Base-by-base conservation (phyloP, 2,329 filamentous ascomycete genomes). In the Fusarium sp. region DNA sequence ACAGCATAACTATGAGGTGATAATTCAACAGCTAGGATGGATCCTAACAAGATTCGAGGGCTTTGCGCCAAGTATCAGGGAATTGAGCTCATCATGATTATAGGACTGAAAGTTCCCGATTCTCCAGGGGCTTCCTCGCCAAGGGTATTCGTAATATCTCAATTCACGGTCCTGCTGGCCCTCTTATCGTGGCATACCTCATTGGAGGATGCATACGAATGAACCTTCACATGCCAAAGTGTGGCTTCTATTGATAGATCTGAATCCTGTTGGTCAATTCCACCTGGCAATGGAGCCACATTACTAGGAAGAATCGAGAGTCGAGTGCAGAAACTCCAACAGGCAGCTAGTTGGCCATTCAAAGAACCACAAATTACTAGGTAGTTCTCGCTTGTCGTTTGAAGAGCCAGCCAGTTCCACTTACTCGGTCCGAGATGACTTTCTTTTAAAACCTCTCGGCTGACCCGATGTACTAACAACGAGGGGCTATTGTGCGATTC, bases 211-310 rank as follows among this genome's bases (percentile, higher is more conserved):
- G 42, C 50, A 38, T 32, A 48, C 33, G 20, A 59, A 38, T 30
- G 44, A 56, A 38, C 48, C 62, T 73, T 75, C 73, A 75, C 73
- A 75, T 75, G 73, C 56, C 62, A 61, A 33, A 60, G 50, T n/a
- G 48, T 40, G 44, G 45, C 40, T 60, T 64, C 63, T 52, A 60
- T 52, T 60, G 50, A 55, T 57, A 53, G 42, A 53, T 37, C 27
- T 23, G 44, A 37, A 52, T 62, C 41, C 26, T 45, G 38, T 44
- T 64, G 44, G 48, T 44, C 41, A 50, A 62, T 65, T 48, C 48
- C 27, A 44, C 30, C 30, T 30, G 30, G 53, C 40, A 23, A 48
- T 42, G 42, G 60, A 49, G 48, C 60, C 71, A 67, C 59, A 56
- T 55, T 52, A 40, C 63, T 71, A 73, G 60, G 60, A 58, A 64